These are phyloP conservation scores for Crassisporium funariophilum DNA, from an alignment of 768 basidiomycete genomes.

Conservation along the genomic window DNA sequence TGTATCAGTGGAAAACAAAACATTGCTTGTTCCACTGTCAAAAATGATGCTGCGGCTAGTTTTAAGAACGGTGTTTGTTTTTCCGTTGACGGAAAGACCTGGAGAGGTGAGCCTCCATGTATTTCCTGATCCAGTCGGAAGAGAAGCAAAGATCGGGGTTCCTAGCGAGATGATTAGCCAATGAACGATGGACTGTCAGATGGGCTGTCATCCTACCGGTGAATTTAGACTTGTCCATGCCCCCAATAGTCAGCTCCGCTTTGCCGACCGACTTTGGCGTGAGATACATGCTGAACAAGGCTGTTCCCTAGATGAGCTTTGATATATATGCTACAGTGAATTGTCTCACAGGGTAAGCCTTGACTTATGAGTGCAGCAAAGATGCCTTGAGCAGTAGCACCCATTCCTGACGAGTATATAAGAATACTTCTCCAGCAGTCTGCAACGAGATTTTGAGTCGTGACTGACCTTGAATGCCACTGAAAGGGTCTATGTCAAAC, in stretches of 20 bases:
- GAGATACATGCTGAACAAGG: conserved; percentile 53
- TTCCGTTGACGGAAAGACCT: conserved; percentile 52
- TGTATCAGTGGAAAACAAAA: conserved; percentile 50
- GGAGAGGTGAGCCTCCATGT: conserved; percentile 51
- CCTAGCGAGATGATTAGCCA: conserved; percentile 30
- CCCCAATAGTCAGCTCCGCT: conserved; percentile 57
- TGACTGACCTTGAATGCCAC: conserved; percentile 52
- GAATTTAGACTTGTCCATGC: conserved; percentile 54
- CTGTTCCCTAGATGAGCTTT: conserved; percentile 24
- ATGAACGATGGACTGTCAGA: conserved; percentile 11
- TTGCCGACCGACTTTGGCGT: conserved; percentile 49
- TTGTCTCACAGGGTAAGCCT: conserved; percentile 49
- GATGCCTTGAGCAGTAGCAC: conserved; percentile 50
- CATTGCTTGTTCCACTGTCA: conserved; percentile 60
- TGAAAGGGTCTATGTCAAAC: conserved; percentile 57
- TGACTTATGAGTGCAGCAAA: conserved; percentile 48
- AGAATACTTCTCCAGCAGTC: neutral
- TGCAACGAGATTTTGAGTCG: no score
- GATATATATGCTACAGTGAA: neutral
- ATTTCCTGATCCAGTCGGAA: conserved; percentile 35
- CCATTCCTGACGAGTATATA: conserved; percentile 46
- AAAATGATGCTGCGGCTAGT: conserved; percentile 49
- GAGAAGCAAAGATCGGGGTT: conserved; percentile 43
- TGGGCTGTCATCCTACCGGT: conserved; percentile 32
- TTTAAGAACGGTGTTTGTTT: conserved; percentile 45